Evolutionary conservation across 495 filamentous ascomycete species (phyloP), one percentile per base, ranked within the genome.

Genomic region (Xylaria cubensis): DNA sequence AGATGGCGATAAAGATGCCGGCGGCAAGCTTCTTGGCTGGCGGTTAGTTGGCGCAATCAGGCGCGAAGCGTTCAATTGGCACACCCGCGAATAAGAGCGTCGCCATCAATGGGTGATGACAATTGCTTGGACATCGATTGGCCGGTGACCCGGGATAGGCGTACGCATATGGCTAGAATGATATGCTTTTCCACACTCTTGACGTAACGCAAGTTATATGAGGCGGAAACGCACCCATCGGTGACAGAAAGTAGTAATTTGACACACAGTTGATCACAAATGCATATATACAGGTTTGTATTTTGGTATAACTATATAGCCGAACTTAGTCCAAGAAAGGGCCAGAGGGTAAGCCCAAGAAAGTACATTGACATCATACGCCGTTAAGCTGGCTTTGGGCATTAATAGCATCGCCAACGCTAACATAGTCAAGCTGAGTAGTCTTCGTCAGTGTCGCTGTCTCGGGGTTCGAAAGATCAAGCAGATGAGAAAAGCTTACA

Each of bases 401-500:
- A 17, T 59, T 32, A 50, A 79, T 76, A 9, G 70, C 67, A 41
- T 77, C 71, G 32, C 77, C 77, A 26, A 64, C 0, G 64, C 59
- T 68, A 17, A 79, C 77, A 19, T 74, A 79, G 39, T 79, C 77
- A 65, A 79, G 77, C 77, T 79, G 21, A 24, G n/a, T 4, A 34
- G 8, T 21, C 24, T 6, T 29, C 7, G 64, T 79, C 53, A 79
- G 73, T 48, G 63, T 48, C 41, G 0, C 26, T 2, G 6, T 36
- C 6, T 21, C 10, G 4, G 12, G 24, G 21, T 39, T 55, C 39
- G 24, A 59, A 48, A 4, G 2, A 26, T 36, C 21, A 12, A 26
- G 21, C 17, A 15, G 32, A 21, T 48, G 55, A 32, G 29, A 32
- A 6, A 12, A 36, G 74, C 80, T 74, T 4, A 97, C 93, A 15